Evolutionary conservation across 75 land plant genomes (phyloP).

Genomic region (Cryptomeria japonica): DNA sequence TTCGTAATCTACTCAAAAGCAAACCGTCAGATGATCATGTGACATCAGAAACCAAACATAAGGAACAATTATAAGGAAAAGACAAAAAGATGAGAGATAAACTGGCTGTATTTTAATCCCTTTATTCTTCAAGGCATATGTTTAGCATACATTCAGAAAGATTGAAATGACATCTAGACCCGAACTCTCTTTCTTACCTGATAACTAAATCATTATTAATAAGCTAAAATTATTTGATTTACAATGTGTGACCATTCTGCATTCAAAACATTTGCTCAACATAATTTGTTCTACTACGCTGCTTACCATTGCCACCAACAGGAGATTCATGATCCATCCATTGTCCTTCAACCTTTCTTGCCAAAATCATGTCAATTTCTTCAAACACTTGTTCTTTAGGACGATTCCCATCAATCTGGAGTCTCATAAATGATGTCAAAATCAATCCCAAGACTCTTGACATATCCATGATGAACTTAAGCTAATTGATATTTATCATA

Average conservation of each 20-base stretch:
- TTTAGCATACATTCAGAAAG: not conserved
- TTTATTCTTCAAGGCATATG: not conserved
- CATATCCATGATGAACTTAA: not conserved
- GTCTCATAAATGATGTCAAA: not conserved
- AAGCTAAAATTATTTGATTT: not conserved
- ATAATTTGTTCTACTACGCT: not conserved
- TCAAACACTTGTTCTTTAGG: conserved; percentile 68
- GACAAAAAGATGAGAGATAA: not conserved
- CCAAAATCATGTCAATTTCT: conserved; percentile 56
- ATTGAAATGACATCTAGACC: not conserved
- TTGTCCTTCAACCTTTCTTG: not conserved
- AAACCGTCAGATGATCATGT: not conserved
- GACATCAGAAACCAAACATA: not conserved
- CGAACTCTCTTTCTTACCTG: not conserved
- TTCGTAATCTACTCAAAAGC: not conserved
- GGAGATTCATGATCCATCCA: not conserved
- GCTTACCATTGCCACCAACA: not conserved
- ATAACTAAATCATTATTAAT: not conserved
- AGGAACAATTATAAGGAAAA: not conserved
- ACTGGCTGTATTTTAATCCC: not conserved
- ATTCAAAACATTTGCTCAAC: not conserved
- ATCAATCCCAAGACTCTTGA: not conserved
- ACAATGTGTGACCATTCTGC: not conserved
- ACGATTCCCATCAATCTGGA: conserved; percentile 89
- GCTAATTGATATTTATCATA: not conserved